Conservation (phyloP, 164 flowering plant genomes). For the Nelumbo lutea region DNA sequence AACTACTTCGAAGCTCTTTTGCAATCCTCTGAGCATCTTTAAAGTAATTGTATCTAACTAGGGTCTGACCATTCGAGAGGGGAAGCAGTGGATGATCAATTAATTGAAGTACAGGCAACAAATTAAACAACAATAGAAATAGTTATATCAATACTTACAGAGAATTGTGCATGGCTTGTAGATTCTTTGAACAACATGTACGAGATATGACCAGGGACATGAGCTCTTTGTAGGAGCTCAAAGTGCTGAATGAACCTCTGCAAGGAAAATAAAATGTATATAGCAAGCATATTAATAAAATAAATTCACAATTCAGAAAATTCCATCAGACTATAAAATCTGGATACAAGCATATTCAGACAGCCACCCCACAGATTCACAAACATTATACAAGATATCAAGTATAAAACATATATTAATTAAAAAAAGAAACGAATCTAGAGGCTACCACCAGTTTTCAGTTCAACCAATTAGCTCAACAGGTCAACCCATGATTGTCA, state of each 20-base stretch:
- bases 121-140: background rate
- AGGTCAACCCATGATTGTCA: no score
- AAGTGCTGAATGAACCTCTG: constrained; percentile 94
- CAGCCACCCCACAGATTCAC: no score
- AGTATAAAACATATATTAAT: no score
- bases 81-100: no score
- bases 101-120: background rate
- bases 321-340: background rate
- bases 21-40: constrained; percentile 82
- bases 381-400: no score
- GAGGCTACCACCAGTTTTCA: no score
- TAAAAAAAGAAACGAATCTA: no score
- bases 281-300: background rate
- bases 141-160: constrained; percentile 42
- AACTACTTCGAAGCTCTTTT: constrained; percentile 67
- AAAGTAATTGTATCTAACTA: constrained; percentile 64
- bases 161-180: constrained; percentile 45
- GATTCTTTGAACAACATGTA: constrained; percentile 60
- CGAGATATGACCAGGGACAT: constrained; percentile 66
- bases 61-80: constrained; percentile 33
- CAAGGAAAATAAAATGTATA: constrained; percentile 7
- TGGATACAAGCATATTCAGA: background rate
- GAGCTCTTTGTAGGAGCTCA: constrained; percentile 84
- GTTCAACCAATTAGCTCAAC: no score
- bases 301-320: background rate